Evolutionary conservation across 2,329 filamentous ascomycete species (phyloP), one percentile per base, ranked within the genome.

Genomic region (Colletotrichum sp.): DNA sequence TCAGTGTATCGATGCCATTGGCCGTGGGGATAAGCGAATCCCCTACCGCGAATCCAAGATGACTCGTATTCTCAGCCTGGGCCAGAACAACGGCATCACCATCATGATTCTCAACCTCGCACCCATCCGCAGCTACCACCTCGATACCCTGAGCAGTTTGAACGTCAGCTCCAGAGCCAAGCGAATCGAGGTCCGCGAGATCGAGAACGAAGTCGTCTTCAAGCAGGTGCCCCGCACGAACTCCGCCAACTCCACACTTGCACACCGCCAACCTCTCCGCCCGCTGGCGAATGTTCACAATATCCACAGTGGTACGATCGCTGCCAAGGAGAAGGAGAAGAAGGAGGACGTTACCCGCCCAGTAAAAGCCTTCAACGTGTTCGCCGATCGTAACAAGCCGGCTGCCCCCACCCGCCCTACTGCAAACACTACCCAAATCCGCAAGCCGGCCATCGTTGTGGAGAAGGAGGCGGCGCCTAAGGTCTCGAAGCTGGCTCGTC

Each of bases 81-180:
- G 96, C 4, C 96, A 98, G 86, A 98, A 99, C 86, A 95, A 98
- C 78, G 96, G 97, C 67, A 92, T 98, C 79, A 98, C 96, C 0
- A 91, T 99, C 82, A 99, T 99, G 97, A 97, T 99, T 74, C 89
- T 99, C 48, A 99, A 99, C 81, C 90, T 99, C 4, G 95, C 96
- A 0, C 96, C 97, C 0, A 90, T 98, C n/a, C 92, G 95, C 77
- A 96, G 95, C 79, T 99, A 98, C 82, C 96, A 99, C 81, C 90
- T 98, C 52, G 96, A 99, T 83, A 98, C 96, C 0, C 89, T 98
- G 7, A 98, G 95, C 85, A 98, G 96, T 77, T 87, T 99, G 69
- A 98, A 98, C 82, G 97, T 99, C 81, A 97, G 96, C 81, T 98
- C 97, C 67, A 92, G 96, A 13, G 98, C 96, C 28, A 98, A 98